phyloP scores from a whole-genome alignment of 768 basidiomycete genomes.

The Leccinum incarnatum region DNA sequence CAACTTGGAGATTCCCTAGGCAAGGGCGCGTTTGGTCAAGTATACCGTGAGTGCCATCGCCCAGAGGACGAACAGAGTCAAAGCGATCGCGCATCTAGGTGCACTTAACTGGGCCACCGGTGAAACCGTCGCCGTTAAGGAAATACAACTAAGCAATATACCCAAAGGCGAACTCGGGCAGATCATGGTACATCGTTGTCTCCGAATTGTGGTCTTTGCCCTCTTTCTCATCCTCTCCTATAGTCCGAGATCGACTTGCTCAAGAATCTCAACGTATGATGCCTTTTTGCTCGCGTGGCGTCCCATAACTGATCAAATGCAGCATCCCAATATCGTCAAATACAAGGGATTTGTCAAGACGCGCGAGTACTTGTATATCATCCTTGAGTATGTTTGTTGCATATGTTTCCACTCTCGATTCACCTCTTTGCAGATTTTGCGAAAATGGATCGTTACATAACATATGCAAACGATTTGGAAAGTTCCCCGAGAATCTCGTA shows the following conservation, averaged over 20 bases:
- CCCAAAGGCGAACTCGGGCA: slow-evolving; percentile 91
- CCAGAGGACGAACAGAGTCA: slow-evolving; percentile 48
- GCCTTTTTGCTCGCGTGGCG: neutral
- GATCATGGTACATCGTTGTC: slow-evolving; percentile 72
- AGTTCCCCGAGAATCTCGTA: slow-evolving; percentile 96
- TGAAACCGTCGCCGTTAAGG: slow-evolving; percentile 98
- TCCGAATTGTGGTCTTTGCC: neutral
- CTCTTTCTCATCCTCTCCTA: slow-evolving; percentile 8
- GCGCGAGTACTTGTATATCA: slow-evolving; percentile 91
- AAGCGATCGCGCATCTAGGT: slow-evolving; percentile 66
- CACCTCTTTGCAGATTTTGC: slow-evolving; percentile 61
- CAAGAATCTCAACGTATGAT: slow-evolving; percentile 88
- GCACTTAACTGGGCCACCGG: slow-evolving; percentile 95
- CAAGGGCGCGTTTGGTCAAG: slow-evolving; percentile 95
- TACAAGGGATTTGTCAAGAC: slow-evolving; percentile 99
- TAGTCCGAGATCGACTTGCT: slow-evolving; percentile 96
- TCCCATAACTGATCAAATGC: slow-evolving; percentile 18
- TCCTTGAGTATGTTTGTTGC: slow-evolving; percentile 70
- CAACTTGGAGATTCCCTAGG: slow-evolving; percentile 97
- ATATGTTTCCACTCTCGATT: slow-evolving; percentile 2
- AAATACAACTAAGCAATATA: slow-evolving; percentile 92
- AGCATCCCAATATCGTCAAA: slow-evolving; percentile 98
- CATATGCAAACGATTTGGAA: slow-evolving; percentile 95
- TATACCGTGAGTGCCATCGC: slow-evolving; percentile 70
- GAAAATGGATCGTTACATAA: slow-evolving; percentile 97